Evolutionary conservation across 116 monocot species (phyloP), one percentile per base, ranked within the genome.

Genomic region (Posidonia oceanica): DNA sequence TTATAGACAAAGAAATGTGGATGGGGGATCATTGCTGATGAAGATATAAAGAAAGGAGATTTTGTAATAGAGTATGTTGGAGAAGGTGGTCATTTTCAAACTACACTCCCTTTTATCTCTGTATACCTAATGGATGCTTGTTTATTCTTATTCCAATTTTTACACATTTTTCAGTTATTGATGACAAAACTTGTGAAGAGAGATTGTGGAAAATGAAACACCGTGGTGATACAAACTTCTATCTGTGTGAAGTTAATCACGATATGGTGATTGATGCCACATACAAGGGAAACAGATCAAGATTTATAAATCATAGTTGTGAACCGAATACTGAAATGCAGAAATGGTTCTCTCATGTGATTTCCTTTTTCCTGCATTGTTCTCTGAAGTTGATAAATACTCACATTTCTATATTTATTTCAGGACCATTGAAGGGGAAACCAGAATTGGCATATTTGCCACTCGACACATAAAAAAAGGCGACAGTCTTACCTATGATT

Each of bases 201-300:
- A 76, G 98, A 73, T 83, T 98, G 18, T 98, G 98, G 98, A 82
- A 77, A 82, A 93, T 98, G 98, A 98, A 89, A 73, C 85, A 82
- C 54, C 79, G 82, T 61, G 87, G 93, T 29, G 93, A 92, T 52
- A 88, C 87, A 29, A 93, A 98, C 64, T 98, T 93, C 64, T 98
- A 93, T 64, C 72, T 98, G 2, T 98, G 98, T 80, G 98, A 98
- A 75, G 83, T 98, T 54, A 87, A 80, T 74, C 89, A 86, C 21
- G 91, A 98, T 72, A 93, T 93, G 88, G 90, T 93, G 71, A 98
- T 98, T 69, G 98, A 98, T 86, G 98, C 98, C 53, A 98, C 98
- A 40, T 82, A 86, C 79, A 98, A 98, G 71, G 98, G 98, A 74
- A 98, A 98, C 80, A 87, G 82, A 67, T 98, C 98, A 16, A 83